Percentiles rank a stretch among this genome's conserved stretches.
phyloP scores from a whole-genome alignment of 1,139 yeast species.

The Candida mesenterica region DNA sequence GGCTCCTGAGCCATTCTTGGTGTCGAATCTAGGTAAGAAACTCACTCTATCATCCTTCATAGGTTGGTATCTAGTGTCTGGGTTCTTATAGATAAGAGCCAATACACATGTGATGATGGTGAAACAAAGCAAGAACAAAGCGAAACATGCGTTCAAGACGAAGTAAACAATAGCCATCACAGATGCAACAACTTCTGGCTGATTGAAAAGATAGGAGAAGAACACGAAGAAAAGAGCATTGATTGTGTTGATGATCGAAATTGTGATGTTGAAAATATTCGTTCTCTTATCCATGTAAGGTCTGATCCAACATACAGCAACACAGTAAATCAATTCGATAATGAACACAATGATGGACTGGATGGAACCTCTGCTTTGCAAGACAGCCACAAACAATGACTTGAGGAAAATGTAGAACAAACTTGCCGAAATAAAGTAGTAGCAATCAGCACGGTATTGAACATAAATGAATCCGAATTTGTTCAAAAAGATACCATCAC shows the following conservation, averaged over 20 bases:
- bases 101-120: constrained; percentile 84
- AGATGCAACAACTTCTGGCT: constrained; percentile 84
- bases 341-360: constrained; percentile 78
- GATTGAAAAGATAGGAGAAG: constrained; percentile 80
- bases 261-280: constrained; percentile 84
- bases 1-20: constrained; percentile 34
- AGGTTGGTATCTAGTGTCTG: constrained; percentile 94
- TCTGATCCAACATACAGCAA: constrained; percentile 62
- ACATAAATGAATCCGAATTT: constrained; percentile 91
- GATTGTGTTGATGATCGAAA: constrained; percentile 73
- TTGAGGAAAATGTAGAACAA: constrained; percentile 68
- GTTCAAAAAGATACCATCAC: constrained; percentile 78
- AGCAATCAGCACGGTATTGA: constrained; percentile 84
- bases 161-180: constrained; percentile 93
- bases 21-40: constrained; percentile 65
- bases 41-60: constrained; percentile 96
- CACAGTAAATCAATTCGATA: constrained; percentile 69
- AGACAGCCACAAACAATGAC: constrained; percentile 81
- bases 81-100: constrained; percentile 84
- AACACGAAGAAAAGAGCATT: constrained; percentile 86
- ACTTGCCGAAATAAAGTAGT: constrained; percentile 72
- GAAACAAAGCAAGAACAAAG: constrained; percentile 76
- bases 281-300: constrained; percentile 96
- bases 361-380: constrained; percentile 75
- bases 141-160: constrained; percentile 84